A percentile compares a stretch with the other conserved stretches of the same genome.
Evolutionary conservation across 2,329 filamentous ascomycete species (phyloP).

Genomic region (Drechslerella dactyloides): DNA sequence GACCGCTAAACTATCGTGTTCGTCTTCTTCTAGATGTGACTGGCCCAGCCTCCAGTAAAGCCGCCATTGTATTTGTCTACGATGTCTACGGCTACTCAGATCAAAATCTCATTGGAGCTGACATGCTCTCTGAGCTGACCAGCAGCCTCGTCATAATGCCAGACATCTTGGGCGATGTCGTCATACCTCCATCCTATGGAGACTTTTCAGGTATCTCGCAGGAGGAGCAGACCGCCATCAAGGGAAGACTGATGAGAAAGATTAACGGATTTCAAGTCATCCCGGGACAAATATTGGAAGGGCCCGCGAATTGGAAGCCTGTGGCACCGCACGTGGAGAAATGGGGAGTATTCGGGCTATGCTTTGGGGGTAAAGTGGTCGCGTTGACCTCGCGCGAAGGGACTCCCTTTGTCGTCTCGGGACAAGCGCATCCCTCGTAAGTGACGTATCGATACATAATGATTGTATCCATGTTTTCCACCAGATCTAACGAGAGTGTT

Average conservation of each 20-base stretch:
- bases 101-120: conserved; percentile 22
- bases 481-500: not conserved
- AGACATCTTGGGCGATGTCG: conserved; percentile 22
- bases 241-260: conserved; percentile 20
- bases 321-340: conserved; percentile 23
- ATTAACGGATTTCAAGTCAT: conserved; percentile 25
- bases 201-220: not conserved
- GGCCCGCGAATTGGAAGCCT: conserved; percentile 3
- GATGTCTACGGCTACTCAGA: conserved; percentile 34
- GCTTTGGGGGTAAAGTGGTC: conserved; percentile 28
- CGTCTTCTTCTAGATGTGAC: conserved; percentile 16
- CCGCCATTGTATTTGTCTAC: conserved; percentile 36
- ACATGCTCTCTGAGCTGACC: conserved; percentile 20
- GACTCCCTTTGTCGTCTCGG: conserved; percentile 24
- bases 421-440: conserved; percentile 41
- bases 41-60: conserved; percentile 17
- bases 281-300: conserved; percentile 5
- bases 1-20: not conserved
- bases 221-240: conserved; percentile 6
- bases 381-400: conserved; percentile 23
- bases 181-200: conserved; percentile 6
- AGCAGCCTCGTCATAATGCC: conserved; percentile 23
- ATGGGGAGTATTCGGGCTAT: conserved; percentile 30
- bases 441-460: too few relatives aligned
- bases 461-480: too few relatives aligned